Conservation (phyloP, 2,329 filamentous ascomycete species). For the Dryadomyces sulphureus region DNA sequence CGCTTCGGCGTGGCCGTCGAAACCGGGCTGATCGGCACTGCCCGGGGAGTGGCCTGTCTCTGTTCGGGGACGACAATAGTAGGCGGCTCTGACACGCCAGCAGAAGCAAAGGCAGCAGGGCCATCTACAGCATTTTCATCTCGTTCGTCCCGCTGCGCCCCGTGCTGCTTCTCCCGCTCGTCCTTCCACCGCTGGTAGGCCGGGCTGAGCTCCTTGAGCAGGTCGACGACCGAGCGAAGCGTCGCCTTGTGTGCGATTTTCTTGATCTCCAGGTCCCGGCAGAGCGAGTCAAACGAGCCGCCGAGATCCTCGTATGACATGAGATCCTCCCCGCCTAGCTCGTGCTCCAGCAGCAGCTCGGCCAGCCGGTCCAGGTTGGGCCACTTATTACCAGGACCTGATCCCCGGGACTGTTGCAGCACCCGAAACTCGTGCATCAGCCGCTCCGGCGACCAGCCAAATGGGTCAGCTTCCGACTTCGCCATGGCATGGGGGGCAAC, state of each 20-base stretch:
- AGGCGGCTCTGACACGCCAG: neutral
- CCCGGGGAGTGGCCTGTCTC: neutral
- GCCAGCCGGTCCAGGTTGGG: conserved; percentile 40
- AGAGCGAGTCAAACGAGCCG: conserved; percentile 29
- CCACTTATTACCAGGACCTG: conserved; percentile 22
- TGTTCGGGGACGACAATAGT: too few species aligned
- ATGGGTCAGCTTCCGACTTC: conserved; percentile 42
- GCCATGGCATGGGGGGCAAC: too few species aligned
- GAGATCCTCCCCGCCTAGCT: conserved; percentile 50
- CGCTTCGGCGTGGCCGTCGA: conserved; percentile 13
- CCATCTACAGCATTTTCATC: neutral
- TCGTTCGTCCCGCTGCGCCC: neutral
- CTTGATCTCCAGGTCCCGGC: conserved; percentile 38
- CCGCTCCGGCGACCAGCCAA: conserved; percentile 53
- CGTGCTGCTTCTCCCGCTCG: neutral
- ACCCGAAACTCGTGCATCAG: conserved; percentile 53
- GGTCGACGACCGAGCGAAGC: conserved; percentile 41
- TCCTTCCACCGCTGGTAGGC: conserved; percentile 27
- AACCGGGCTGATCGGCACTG: neutral
- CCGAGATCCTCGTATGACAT: conserved; percentile 40
- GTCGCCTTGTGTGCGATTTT: conserved; percentile 42
- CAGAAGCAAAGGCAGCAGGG: neutral
- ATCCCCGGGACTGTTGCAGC: conserved; percentile 30
- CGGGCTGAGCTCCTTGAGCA: conserved; percentile 36
- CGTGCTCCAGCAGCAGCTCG: conserved; percentile 39